Base-by-base conservation (phyloP, 768 basidiomycete species). In the Sarcodon sp. region DNA sequence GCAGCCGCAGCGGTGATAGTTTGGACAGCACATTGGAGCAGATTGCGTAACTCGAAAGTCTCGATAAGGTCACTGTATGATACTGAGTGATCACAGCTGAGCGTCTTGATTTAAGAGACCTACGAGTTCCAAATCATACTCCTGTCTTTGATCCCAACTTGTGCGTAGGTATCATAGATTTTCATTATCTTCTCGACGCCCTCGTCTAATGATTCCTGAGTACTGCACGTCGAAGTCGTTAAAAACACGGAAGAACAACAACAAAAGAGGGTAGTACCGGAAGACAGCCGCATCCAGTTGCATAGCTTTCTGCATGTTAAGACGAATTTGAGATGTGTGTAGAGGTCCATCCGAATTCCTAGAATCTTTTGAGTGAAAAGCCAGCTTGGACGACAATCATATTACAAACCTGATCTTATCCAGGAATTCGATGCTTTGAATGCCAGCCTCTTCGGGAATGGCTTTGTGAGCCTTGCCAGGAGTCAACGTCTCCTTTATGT, bases 111-210 rank as follows among this genome's bases (percentile, higher is more conserved):
- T 33, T n/a, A 41, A 11, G 8, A 61, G 11, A 66, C 89, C 53
- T 59, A 94, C 92, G 90, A 89, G 71, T 98, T 97, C 96, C 94
- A 99, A 66, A 98, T 96, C 93, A 98, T 88, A 67, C 88, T 90
- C 61, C 96, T 77, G 66, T 98, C 96, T 72, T 96, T 92, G 72
- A 96, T 88, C 47, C 93, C 88, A 54, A 99, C 87, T 39, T 94
- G 76, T 55, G 84, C 75, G 66, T 81, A 98, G 60, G 77, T 88
- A 61, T 84, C 79, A 75, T 93, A 93, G 56, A 98, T 90, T 37
- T 73, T 70, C 49, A 72, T 74, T 58, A 99, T 71, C 70, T 90
- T 92, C 66, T 76, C 58, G 27, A 98, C 92, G 67, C 96, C 96
- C 56, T 94, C 83, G 57, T 97, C 94, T 51, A 99, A 72, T 46